Evolutionary conservation across 2,329 filamentous ascomycete genomes (phyloP).

Genomic region (Daldinia eschscholtzii): DNA sequence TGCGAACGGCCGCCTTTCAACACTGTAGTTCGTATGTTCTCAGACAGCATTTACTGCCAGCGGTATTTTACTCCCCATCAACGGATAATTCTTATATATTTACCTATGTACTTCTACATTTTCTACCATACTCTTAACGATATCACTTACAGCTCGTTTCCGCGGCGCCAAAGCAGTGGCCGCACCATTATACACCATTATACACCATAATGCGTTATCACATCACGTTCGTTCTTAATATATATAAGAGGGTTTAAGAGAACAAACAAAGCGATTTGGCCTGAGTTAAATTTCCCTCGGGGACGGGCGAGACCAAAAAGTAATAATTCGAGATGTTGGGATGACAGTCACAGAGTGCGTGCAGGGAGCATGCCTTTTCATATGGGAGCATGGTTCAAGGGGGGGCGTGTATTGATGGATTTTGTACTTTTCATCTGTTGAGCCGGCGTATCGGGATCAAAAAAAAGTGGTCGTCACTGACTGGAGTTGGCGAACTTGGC

Average conservation of each 20-base stretch:
- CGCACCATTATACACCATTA: constrained; percentile 14
- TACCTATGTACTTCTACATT: constrained; percentile 9
- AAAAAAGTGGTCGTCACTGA: constrained; percentile 12
- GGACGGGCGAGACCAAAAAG: constrained; percentile 3
- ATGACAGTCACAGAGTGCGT: constrained; percentile 26
- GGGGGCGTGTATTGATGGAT: constrained; percentile 20
- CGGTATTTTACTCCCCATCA: background rate
- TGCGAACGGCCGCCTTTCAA: background rate
- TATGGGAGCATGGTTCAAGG: constrained; percentile 29
- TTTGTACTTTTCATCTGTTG: constrained; percentile 21
- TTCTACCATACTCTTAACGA: background rate
- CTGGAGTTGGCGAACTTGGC: constrained; percentile 31
- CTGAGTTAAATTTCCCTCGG: background rate
- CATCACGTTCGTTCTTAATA: constrained; percentile 5
- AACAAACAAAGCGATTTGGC: too few relatives aligned
- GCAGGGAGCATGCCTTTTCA: constrained; percentile 24
- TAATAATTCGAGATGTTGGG: constrained; percentile 20
- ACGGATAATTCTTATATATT: constrained; percentile 5
- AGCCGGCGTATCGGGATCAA: constrained; percentile 16
- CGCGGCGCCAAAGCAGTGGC: background rate
- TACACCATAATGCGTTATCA: constrained; percentile 33
- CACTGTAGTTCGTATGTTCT: background rate
- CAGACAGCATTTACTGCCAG: background rate
- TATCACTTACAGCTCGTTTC: background rate
- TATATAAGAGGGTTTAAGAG: background rate